Percentiles rank a stretch among this genome's conserved stretches.
These are phyloP conservation scores for Mixia osmundae DNA, from an alignment of 1,284 basidiomycete genomes.

Conservation along the genomic window DNA sequence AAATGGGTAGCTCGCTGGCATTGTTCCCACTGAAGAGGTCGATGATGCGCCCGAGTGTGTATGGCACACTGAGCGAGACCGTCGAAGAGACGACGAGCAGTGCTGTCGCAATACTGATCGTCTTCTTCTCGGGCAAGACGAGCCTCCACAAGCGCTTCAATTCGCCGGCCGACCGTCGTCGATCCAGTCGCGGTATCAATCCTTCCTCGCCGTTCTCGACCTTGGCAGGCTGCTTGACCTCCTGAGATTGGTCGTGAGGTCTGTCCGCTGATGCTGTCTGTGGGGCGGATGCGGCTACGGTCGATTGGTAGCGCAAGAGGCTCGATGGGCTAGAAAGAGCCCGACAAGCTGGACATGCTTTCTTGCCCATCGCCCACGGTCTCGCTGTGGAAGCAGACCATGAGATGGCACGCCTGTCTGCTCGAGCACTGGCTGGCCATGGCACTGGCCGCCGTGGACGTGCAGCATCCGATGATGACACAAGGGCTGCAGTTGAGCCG, in stretches of 20 bases:
- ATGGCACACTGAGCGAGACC: slow-evolving; percentile 73
- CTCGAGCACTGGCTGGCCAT: too few species aligned
- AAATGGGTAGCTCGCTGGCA: slow-evolving; percentile 26
- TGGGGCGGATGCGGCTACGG: background rate
- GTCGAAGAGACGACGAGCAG: slow-evolving; percentile 24
- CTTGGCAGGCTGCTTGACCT: too few species aligned
- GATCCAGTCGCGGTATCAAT: too few species aligned
- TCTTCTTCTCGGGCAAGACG: slow-evolving; percentile 51
- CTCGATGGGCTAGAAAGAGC: background rate
- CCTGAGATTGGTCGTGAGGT: background rate
- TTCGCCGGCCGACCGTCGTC: slow-evolving; percentile 11
- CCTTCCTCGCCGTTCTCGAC: too few species aligned
- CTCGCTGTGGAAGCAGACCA: too few species aligned
- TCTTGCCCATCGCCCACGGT: too few species aligned
- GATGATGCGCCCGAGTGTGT: slow-evolving; percentile 73
- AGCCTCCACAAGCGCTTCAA: slow-evolving; percentile 26
- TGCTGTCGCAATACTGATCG: slow-evolving; percentile 44
- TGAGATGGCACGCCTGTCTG: too few species aligned
- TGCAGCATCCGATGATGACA: too few species aligned
- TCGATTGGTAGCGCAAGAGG: background rate
- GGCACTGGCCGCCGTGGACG: too few species aligned
- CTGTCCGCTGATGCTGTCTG: background rate
- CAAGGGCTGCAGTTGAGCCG: too few species aligned
- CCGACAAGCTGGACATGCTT: too few species aligned
- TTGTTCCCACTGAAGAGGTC: slow-evolving; percentile 38